Conservation (phyloP, 306 rosid species). For the Prunus kanzakura region DNA sequence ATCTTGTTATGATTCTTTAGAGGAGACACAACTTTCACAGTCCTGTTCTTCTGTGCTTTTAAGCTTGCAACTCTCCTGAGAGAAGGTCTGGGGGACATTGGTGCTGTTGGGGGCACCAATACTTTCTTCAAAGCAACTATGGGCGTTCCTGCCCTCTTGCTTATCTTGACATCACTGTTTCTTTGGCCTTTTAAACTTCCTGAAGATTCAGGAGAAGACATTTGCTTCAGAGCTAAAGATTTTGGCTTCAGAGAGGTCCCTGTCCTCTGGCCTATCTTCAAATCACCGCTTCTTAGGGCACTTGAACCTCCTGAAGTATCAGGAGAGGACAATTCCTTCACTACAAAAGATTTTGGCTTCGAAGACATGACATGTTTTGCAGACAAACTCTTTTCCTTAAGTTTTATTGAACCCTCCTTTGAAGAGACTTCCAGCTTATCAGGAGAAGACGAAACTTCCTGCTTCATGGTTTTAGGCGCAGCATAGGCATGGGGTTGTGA, state of each 20-base stretch:
- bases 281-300: slow-evolving; percentile 3
- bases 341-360: slow-evolving; percentile 27
- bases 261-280: not conserved
- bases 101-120: slow-evolving; percentile 25
- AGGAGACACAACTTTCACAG: slow-evolving; percentile 32
- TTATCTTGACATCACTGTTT: slow-evolving; percentile 34
- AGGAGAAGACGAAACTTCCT: too few relatives aligned
- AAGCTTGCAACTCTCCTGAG: slow-evolving; percentile 36
- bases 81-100: slow-evolving; percentile 43
- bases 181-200: slow-evolving; percentile 32
- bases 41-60: slow-evolving; percentile 38
- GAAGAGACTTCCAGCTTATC: slow-evolving; percentile 20
- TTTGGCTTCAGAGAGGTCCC: slow-evolving; percentile 35
- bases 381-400: slow-evolving; percentile 35
- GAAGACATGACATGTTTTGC: slow-evolving; percentile 30
- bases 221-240: slow-evolving; percentile 28
- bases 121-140: slow-evolving; percentile 44
- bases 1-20: slow-evolving; percentile 31
- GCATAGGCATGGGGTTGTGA: slow-evolving; percentile 26
- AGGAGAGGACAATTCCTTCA: slow-evolving; percentile 33
- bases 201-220: slow-evolving; percentile 29
- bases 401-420: slow-evolving; percentile 23
- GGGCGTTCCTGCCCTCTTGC: slow-evolving; percentile 31
- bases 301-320: slow-evolving; percentile 27
- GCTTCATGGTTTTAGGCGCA: slow-evolving; percentile 34